These are phyloP conservation scores for Hordeum marinum DNA, from an alignment of 176 grass and related monocot species.

Conservation along the genomic window DNA sequence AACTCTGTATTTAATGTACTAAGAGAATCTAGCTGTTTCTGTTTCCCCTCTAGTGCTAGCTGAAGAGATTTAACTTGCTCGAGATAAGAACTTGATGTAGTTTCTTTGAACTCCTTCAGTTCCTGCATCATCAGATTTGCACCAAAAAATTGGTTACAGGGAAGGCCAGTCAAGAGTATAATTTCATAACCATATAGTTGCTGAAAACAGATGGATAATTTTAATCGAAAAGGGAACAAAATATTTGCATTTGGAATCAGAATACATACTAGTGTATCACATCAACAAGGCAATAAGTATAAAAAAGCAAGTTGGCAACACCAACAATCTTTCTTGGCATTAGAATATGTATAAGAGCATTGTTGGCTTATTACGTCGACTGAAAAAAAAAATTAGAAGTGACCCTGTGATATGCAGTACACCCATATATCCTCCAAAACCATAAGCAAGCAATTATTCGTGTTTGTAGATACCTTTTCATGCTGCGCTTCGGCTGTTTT, in stretches of 20 bases:
- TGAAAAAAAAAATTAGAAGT: background rate
- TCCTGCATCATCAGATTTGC: slow-evolving; percentile 65
- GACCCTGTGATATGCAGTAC: background rate
- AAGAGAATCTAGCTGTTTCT: slow-evolving; percentile 61
- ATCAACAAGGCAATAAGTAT: background rate
- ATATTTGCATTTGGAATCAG: background rate
- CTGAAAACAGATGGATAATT: background rate
- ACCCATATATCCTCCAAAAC: background rate
- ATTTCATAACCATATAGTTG: background rate
- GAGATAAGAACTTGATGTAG: slow-evolving; percentile 49
- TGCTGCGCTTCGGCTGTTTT: slow-evolving; percentile 43
- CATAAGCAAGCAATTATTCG: background rate
- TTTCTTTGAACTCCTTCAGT: slow-evolving; percentile 76
- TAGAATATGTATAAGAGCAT: background rate
- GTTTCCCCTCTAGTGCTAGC: slow-evolving; percentile 55
- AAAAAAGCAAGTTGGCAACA: background rate
- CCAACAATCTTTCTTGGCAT: slow-evolving; percentile 7
- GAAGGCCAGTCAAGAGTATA: background rate
- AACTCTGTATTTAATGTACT: slow-evolving; percentile 54
- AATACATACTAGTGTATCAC: background rate
- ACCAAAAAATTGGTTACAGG: slow-evolving; percentile 1
- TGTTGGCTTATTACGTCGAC: background rate
- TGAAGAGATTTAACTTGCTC: slow-evolving; percentile 75
- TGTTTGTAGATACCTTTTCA: slow-evolving; percentile 63
- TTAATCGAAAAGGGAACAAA: background rate